These are phyloP conservation scores for Xerocomus potaroensis DNA, from an alignment of 768 basidiomycete species.

Conservation along the genomic window DNA sequence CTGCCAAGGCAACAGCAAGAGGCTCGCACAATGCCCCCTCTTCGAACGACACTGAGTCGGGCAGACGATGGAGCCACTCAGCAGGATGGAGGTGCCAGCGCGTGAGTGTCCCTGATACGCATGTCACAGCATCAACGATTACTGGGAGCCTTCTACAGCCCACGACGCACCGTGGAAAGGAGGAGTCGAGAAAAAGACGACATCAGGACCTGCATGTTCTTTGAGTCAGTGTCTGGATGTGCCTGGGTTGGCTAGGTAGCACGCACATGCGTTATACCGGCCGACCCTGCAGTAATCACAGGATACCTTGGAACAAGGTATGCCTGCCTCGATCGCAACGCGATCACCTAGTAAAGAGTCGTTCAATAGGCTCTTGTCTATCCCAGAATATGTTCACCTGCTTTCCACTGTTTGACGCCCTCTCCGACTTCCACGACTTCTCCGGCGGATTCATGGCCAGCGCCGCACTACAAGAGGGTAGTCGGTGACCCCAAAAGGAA, in stretches of 20 bases:
- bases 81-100: constrained; percentile 66
- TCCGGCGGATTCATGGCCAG: constrained; percentile 69
- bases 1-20: constrained; percentile 62
- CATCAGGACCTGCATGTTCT: constrained; percentile 30
- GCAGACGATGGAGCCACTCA: constrained; percentile 63
- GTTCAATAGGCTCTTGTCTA: too few species aligned
- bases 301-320: constrained; percentile 58
- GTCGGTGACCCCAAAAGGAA: neutral
- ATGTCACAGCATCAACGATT: neutral
- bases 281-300: constrained; percentile 63
- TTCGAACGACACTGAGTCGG: constrained; percentile 57
- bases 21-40: constrained; percentile 69
- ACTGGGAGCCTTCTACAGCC: neutral
- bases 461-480: constrained; percentile 45
- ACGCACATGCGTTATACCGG: constrained; percentile 56
- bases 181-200: constrained; percentile 69
- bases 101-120: constrained; percentile 49
- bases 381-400: constrained; percentile 32
- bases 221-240: neutral
- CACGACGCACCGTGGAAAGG: constrained; percentile 52
- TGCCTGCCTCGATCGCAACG: constrained; percentile 67
- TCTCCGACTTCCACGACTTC: constrained; percentile 62
- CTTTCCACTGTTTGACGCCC: constrained; percentile 63
- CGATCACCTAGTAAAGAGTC: constrained; percentile 65
- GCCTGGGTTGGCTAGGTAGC: neutral